These are phyloP conservation scores for Debaryomycetaceae sp. DNA, from an alignment of 1,139 yeast species.

Conservation along the genomic window DNA sequence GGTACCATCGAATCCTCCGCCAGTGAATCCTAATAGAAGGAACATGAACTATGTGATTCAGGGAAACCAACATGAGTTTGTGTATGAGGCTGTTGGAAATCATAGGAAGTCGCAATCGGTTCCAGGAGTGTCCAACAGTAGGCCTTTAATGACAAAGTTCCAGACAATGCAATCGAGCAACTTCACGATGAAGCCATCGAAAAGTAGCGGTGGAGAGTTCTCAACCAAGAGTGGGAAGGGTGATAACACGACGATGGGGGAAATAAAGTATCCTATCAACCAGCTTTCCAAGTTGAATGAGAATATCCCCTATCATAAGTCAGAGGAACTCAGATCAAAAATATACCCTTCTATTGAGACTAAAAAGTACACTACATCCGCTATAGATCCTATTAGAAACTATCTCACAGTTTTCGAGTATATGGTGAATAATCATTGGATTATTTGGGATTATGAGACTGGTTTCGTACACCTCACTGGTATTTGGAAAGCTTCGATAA, in stretches of 20 bases:
- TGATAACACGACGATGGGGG: background rate
- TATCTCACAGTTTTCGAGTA: conserved; percentile 74
- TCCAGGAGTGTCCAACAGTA: conserved; percentile 4
- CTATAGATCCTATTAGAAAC: conserved; percentile 53
- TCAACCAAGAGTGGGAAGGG: background rate
- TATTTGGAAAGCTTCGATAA: conserved; percentile 75
- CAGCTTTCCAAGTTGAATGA: conserved; percentile 14
- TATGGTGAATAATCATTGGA: conserved; percentile 59
- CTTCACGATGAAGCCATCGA: background rate
- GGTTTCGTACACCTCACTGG: conserved; percentile 92
- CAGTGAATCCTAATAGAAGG: background rate
- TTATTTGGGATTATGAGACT: conserved; percentile 85
- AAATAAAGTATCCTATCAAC: conserved; percentile 22
- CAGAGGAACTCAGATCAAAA: conserved; percentile 20
- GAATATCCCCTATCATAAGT: conserved; percentile 23
- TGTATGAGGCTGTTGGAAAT: background rate
- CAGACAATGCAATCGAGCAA: conserved; percentile 4
- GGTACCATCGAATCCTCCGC: background rate
- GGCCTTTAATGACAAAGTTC: conserved; percentile 8
- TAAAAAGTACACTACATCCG: conserved; percentile 73
- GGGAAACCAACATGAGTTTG: background rate
- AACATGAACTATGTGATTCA: background rate
- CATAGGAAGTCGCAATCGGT: conserved; percentile 10
- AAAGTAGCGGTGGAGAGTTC: background rate
- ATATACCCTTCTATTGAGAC: conserved; percentile 43